Percentiles rank a stretch among this genome's conserved stretches.
These are phyloP conservation scores for Hypoxylon sp. DNA, from an alignment of 2,329 filamentous ascomycete genomes.

Conservation along the genomic window DNA sequence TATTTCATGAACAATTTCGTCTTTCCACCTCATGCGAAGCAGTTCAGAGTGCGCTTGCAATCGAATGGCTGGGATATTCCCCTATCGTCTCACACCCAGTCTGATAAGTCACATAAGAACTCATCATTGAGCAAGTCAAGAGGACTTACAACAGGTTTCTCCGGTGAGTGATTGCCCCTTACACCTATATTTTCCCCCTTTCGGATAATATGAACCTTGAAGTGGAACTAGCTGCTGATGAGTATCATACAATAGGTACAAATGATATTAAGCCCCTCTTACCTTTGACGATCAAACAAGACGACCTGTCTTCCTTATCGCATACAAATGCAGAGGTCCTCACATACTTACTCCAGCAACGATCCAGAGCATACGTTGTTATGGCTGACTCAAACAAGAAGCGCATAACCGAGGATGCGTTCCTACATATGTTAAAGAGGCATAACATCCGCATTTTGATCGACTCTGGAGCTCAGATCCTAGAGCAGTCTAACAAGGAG, in stretches of 20 bases:
- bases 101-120: constrained; percentile 15
- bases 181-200: neutral
- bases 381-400: constrained; percentile 53
- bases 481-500: constrained; percentile 70
- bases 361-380: constrained; percentile 65
- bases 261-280: constrained; percentile 74
- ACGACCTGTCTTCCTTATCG: constrained; percentile 68
- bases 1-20: constrained; percentile 75
- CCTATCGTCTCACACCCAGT: constrained; percentile 54
- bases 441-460: constrained; percentile 68
- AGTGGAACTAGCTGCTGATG: neutral
- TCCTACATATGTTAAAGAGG: constrained; percentile 60
- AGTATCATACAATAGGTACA: constrained; percentile 58
- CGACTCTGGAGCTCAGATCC: constrained; percentile 74
- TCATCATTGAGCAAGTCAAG: constrained; percentile 30
- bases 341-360: constrained; percentile 66
- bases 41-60: constrained; percentile 74
- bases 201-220: neutral
- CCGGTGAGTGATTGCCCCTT: constrained; percentile 58
- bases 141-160: constrained; percentile 75
- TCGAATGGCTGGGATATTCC: constrained; percentile 79
- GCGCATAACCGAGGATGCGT: constrained; percentile 61
- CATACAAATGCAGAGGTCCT: constrained; percentile 77
- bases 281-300: constrained; percentile 72
- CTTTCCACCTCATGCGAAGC: constrained; percentile 75